Conservation (phyloP, 345 rosid species). For the Melastoma malabathricum region DNA sequence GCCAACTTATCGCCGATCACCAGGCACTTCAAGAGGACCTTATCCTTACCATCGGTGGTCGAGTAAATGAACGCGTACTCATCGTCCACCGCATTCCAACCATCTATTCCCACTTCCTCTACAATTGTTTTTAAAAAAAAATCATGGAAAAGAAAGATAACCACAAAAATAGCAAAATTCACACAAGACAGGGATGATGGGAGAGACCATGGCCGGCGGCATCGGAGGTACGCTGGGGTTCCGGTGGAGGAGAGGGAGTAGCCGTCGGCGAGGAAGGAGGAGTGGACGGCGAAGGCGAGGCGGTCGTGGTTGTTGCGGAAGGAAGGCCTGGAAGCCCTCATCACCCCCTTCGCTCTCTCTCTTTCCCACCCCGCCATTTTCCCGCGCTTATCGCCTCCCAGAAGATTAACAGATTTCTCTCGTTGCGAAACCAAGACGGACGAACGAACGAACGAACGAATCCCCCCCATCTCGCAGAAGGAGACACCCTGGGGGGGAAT, state of each 20-base stretch:
- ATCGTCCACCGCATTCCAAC: constrained; percentile 56
- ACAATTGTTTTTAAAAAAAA: too few relatives aligned
- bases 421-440: too few relatives aligned
- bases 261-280: constrained; percentile 59
- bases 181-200: neutral
- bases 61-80: constrained; percentile 66
- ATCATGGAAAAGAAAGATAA: too few relatives aligned
- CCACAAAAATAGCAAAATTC: neutral
- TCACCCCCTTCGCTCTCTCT: constrained; percentile 48
- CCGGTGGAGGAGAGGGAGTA: constrained; percentile 62
- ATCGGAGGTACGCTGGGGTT: constrained; percentile 50
- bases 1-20: constrained; percentile 42
- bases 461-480: too few relatives aligned
- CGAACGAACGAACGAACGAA: too few relatives aligned
- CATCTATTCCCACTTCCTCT: constrained; percentile 62
- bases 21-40: constrained; percentile 56
- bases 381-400: too few relatives aligned
- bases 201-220: neutral
- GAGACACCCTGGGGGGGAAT: too few relatives aligned
- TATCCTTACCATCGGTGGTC: constrained; percentile 35
- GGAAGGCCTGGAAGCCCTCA: constrained; percentile 50
- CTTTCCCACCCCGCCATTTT: constrained; percentile 24
- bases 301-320: constrained; percentile 59
- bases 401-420: too few relatives aligned
- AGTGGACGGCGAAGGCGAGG: constrained; percentile 63